Evolutionary conservation across 1,284 basidiomycete genomes (phyloP).

Genomic region (Pseudozyma tsukubaensis): DNA sequence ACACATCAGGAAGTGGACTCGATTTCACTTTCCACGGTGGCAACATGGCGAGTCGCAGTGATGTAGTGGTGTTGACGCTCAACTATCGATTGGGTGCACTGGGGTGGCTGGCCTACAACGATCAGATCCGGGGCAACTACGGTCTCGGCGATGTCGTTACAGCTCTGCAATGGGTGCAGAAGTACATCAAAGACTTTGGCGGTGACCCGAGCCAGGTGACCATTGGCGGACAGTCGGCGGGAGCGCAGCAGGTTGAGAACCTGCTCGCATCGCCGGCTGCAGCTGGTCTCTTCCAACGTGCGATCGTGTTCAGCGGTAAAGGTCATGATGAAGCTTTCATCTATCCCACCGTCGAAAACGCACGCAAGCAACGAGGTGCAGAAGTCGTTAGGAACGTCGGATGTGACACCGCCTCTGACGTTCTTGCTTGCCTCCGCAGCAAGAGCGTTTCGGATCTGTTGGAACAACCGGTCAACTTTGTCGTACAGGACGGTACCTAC

Average conservation of each 20-base stretch:
- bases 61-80: constrained; percentile 74
- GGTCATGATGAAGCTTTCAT: constrained; percentile 30
- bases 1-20: constrained; percentile 69
- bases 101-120: constrained; percentile 48
- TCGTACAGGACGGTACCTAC: constrained; percentile 43
- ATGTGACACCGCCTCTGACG: constrained; percentile 34
- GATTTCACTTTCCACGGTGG: constrained; percentile 71
- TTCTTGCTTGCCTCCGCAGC: constrained; percentile 45
- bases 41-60: constrained; percentile 70
- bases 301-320: constrained; percentile 37
- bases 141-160: constrained; percentile 61
- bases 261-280: constrained; percentile 43
- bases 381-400: constrained; percentile 30
- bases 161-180: constrained; percentile 73
- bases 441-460: constrained; percentile 32
- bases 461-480: background rate
- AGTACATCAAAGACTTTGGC: constrained; percentile 75
- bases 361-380: constrained; percentile 14
- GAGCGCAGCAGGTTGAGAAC: constrained; percentile 72
- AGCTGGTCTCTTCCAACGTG: constrained; percentile 36
- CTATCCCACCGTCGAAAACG: constrained; percentile 23
- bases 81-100: constrained; percentile 72
- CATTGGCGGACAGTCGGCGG: constrained; percentile 86
- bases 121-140: constrained; percentile 56
- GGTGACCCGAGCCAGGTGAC: constrained; percentile 77